Percentiles rank a stretch among this genome's conserved stretches.
These are phyloP conservation scores for Mytilinidion resinicola DNA, from an alignment of 495 filamentous ascomycete species.

Conservation along the genomic window DNA sequence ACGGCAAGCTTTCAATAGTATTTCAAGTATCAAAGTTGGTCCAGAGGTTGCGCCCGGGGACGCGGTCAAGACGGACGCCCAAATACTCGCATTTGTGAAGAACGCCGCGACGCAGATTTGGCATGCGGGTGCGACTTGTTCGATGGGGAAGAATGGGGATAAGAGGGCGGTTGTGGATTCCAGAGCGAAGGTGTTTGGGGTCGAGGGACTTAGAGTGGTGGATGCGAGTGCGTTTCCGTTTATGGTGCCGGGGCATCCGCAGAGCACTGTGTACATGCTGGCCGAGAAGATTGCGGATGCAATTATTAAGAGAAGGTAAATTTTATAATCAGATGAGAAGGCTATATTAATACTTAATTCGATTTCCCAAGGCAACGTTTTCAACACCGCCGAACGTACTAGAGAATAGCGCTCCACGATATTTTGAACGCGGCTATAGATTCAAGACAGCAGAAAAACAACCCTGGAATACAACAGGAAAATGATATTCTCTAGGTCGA, in stretches of 20 bases:
- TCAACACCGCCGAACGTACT: too few relatives aligned
- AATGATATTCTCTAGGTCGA: too few relatives aligned
- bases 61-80: slow-evolving; percentile 42
- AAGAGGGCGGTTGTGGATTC: slow-evolving; percentile 51
- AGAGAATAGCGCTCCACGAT: too few relatives aligned
- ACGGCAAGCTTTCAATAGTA: slow-evolving; percentile 38
- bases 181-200: slow-evolving; percentile 46
- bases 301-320: slow-evolving; percentile 2
- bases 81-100: slow-evolving; percentile 46
- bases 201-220: slow-evolving; percentile 30
- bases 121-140: slow-evolving; percentile 49
- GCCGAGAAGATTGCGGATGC: slow-evolving; percentile 28
- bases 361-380: too few relatives aligned
- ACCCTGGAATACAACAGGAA: too few relatives aligned
- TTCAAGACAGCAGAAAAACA: too few relatives aligned
- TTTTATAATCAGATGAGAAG: too few relatives aligned
- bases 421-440: too few relatives aligned
- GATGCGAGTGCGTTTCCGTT: slow-evolving; percentile 15
- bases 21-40: slow-evolving; percentile 42
- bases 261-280: slow-evolving; percentile 19
- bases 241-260: slow-evolving; percentile 14
- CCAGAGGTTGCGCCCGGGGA: slow-evolving; percentile 45
- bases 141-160: slow-evolving; percentile 45
- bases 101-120: slow-evolving; percentile 40
- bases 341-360: too few relatives aligned